Base-by-base conservation (phyloP, 257 asterid genomes). In the Leonotis leonurus region DNA sequence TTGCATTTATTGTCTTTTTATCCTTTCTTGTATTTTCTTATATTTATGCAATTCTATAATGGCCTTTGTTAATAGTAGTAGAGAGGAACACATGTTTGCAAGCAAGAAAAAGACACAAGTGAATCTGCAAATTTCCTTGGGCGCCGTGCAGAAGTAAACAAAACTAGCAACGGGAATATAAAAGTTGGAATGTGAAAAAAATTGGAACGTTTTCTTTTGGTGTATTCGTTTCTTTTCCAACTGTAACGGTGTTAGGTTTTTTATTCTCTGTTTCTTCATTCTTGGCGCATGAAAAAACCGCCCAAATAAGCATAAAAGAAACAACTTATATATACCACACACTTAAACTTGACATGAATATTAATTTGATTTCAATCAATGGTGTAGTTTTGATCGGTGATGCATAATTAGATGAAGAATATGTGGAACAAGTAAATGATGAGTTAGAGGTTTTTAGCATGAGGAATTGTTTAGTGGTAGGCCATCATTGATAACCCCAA, bases 41-140 rank as follows among this genome's bases (percentile, higher is more conserved):
- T 14, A 27, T 27, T 20, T 17, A 1, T 17, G 3, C 32, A 37
- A 13, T 32, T 2, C 68, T 52, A 64, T 56, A 51, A 55, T 55
- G 51, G 16, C 21, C n/a, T 36, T 27, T 6, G 14, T 37, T 37
- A 12, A 35, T 54, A 36, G 14, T 60, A 39, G 14, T 37, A 17
- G 36, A 68, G 25, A n/a, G 44, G 70, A n/a, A 48, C 70, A 48
- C 67, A 58, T 64, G 69, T 63, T 52, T 48, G 33, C 32, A 29
- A 49, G 56, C 60, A 50, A 46, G 33, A 29, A 65, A 57, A 27
- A 54, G 71, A 55, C 67, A 44, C 50, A 73, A 64, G 71, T 41
- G 84, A 71, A 69, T 60, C 81, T 50, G 80, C 36, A 62, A 80
- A 75, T 78, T 84, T 56, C 82, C 54, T 88, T 58, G 94, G 87